Evolutionary conservation across 2,329 filamentous ascomycete genomes (phyloP).

Genomic region (Arthroderma uncinatum): DNA sequence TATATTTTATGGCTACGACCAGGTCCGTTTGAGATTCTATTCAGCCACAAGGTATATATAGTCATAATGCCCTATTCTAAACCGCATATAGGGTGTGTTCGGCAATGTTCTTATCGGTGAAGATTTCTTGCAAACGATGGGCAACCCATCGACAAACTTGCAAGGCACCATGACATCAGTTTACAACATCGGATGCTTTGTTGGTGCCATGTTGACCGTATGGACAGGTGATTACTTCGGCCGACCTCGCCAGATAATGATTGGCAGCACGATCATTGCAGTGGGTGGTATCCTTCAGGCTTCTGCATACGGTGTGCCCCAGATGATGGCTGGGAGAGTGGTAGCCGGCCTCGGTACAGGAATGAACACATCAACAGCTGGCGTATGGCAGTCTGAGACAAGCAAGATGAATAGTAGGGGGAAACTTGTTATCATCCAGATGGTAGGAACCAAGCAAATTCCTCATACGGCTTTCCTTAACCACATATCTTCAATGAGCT

Average conservation of each 20-base stretch:
- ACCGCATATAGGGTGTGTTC: slow-evolving; percentile 12
- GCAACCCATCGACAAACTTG: slow-evolving; percentile 10
- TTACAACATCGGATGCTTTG: slow-evolving; percentile 32
- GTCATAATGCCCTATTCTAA: not conserved
- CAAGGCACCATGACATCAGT: slow-evolving; percentile 15
- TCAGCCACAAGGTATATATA: not conserved
- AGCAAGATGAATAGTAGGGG: slow-evolving; percentile 43
- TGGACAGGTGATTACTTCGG: slow-evolving; percentile 18
- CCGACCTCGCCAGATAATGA: slow-evolving; percentile 36
- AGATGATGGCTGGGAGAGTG: slow-evolving; percentile 39
- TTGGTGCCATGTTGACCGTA: slow-evolving; percentile 5
- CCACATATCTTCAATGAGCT: slow-evolving; percentile 21
- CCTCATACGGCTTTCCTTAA: slow-evolving; percentile 21
- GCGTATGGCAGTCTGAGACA: slow-evolving; percentile 39
- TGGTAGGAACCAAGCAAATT: slow-evolving; percentile 16
- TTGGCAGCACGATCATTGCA: slow-evolving; percentile 41
- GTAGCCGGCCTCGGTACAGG: slow-evolving; percentile 42
- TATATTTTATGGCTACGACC: slow-evolving; percentile 41
- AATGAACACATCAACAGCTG: slow-evolving; percentile 41
- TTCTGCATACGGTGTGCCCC: slow-evolving; percentile 25
- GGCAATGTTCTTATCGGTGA: slow-evolving; percentile 14
- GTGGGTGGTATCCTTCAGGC: slow-evolving; percentile 20
- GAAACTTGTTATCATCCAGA: slow-evolving; percentile 41
- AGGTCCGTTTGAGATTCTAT: slow-evolving; percentile 19
- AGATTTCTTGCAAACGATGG: slow-evolving; percentile 15